A percentile compares a stretch with the other conserved stretches of the same genome.
Conservation (phyloP, 208 protist species). For the Acanthamoeba culbertsoni region DNA sequence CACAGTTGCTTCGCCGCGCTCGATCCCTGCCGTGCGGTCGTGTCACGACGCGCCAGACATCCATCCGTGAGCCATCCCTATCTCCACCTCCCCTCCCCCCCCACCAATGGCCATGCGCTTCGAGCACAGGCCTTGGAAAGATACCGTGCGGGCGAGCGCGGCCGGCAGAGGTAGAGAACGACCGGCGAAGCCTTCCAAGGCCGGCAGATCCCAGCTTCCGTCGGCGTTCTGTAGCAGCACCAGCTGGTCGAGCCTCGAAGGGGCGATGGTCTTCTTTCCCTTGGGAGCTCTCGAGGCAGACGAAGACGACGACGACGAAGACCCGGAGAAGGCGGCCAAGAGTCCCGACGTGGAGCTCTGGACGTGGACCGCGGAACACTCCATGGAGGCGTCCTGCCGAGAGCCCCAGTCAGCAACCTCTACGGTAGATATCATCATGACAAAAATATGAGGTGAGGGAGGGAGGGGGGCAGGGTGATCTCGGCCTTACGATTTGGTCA, state of each 20-base stretch:
- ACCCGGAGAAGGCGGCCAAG: background rate
- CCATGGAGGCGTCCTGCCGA: no score
- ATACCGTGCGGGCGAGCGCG: background rate
- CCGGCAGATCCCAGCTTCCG: background rate
- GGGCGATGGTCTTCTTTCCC: no score
- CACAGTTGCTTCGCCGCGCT: background rate
- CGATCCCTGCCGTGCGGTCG: background rate
- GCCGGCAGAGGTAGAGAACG: background rate
- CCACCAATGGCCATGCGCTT: background rate
- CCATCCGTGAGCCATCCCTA: background rate
- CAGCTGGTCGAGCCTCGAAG: background rate
- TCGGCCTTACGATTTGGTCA: no score
- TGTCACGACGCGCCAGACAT: background rate
- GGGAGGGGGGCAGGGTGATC: no score
- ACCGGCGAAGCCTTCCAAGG: background rate
- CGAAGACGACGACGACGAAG: background rate
- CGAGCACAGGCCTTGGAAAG: background rate
- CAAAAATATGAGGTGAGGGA: no score
- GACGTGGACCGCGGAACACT: no score
- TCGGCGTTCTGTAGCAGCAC: background rate
- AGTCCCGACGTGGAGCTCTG: no score
- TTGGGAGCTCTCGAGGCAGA: background rate
- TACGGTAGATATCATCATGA: no score
- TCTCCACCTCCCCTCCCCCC: no score
- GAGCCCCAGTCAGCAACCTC: no score